A percentile compares a stretch with the other conserved stretches of the same genome.
phyloP scores from a whole-genome alignment of 331 rosid species.

The Cydonia oblonga region DNA sequence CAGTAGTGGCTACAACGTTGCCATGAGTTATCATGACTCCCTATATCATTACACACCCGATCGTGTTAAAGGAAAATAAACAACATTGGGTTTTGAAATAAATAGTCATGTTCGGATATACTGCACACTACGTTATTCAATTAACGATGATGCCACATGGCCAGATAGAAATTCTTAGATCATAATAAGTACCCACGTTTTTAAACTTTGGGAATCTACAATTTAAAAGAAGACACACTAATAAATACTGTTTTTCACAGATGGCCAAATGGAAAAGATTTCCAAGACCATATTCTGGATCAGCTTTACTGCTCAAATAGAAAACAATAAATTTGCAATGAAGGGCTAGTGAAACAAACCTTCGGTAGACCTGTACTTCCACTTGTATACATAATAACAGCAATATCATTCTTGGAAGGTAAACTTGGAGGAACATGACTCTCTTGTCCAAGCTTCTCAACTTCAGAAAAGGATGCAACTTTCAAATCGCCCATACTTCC shows the following conservation, averaged over 20 bases:
- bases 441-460: conserved; percentile 65
- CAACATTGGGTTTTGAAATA: too few relatives aligned
- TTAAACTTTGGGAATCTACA: too few relatives aligned
- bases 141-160: background rate
- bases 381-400: conserved; percentile 87
- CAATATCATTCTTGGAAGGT: conserved; percentile 61
- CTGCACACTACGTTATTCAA: background rate
- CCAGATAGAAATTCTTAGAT: background rate
- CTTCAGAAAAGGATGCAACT: conserved; percentile 49
- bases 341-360: conserved; percentile 39
- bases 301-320: conserved; percentile 4
- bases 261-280: background rate
- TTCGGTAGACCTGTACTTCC: conserved; percentile 94
- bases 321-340: conserved; percentile 2
- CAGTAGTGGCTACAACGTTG: conserved; percentile 71
- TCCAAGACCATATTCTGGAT: background rate
- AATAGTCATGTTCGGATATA: conserved; percentile 5
- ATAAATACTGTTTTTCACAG: background rate
- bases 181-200: background rate
- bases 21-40: conserved; percentile 96
- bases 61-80: conserved; percentile 1
- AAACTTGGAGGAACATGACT: conserved; percentile 44
- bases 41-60: conserved; percentile 31
- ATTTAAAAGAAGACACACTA: background rate
- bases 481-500: conserved; percentile 38